Percentiles rank a stretch among this genome's conserved stretches.
Conservation (phyloP, 2,329 filamentous ascomycete genomes). For the Leptographium radiaticola region DNA sequence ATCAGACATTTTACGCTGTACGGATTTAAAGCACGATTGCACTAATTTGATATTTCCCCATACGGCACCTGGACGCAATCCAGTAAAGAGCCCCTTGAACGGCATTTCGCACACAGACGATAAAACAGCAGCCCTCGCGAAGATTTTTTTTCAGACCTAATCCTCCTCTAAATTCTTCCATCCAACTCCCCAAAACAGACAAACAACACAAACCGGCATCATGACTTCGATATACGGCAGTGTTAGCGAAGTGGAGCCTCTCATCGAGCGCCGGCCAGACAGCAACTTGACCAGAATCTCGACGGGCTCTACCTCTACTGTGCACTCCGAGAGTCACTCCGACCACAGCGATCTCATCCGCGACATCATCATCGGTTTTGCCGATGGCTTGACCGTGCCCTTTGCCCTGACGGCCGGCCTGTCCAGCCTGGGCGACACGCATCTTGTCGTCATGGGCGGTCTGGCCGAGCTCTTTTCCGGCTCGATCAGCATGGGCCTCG, state of each 20-base stretch:
- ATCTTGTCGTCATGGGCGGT: slow-evolving; percentile 57
- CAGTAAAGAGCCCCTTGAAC: neutral
- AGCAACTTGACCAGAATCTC: slow-evolving; percentile 9
- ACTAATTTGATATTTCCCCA: neutral
- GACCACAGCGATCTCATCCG: slow-evolving; percentile 34
- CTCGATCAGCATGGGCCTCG: slow-evolving; percentile 65
- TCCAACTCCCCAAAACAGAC: too few species aligned
- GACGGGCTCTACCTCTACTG: slow-evolving; percentile 4
- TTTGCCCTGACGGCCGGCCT: slow-evolving; percentile 68
- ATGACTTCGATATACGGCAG: neutral
- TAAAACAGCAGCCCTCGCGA: too few species aligned
- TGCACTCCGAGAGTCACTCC: slow-evolving; percentile 13
- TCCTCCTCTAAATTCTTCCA: neutral
- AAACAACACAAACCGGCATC: neutral
- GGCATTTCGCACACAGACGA: too few species aligned
- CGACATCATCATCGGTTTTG: slow-evolving; percentile 62
- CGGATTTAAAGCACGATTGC: neutral
- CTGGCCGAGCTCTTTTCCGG: slow-evolving; percentile 65
- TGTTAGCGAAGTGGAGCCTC: slow-evolving; percentile 10
- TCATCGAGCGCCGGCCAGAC: slow-evolving; percentile 11
- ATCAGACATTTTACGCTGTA: neutral
- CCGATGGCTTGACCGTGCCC: slow-evolving; percentile 67
- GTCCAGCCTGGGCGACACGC: slow-evolving; percentile 49
- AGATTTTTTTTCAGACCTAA: neutral
- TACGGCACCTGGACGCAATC: neutral